These are phyloP conservation scores for Chimonanthus praecox DNA, from an alignment of 164 flowering plant species.

Conservation along the genomic window DNA sequence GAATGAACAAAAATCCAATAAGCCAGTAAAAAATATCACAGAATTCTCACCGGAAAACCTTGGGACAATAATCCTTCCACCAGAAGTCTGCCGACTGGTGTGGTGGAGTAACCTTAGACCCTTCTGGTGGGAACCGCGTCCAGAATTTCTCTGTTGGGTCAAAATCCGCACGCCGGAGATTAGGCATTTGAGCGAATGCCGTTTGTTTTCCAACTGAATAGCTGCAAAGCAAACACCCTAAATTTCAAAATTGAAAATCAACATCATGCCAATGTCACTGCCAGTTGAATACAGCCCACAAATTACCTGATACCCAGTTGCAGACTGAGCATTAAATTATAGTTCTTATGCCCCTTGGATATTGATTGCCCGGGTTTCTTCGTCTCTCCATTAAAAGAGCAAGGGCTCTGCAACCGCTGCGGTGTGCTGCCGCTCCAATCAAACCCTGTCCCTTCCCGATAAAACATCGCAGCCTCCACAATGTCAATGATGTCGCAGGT, in stretches of 20 bases:
- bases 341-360: conserved; percentile 27
- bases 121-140: conserved; percentile 42
- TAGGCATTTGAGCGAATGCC: conserved; percentile 15
- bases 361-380: conserved; percentile 25
- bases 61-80: conserved; percentile 64
- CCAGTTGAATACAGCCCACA: background rate
- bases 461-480: conserved; percentile 65
- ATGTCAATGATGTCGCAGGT: conserved; percentile 80
- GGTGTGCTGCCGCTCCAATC: conserved; percentile 9
- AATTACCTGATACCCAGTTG: conserved; percentile 26
- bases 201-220: conserved; percentile 24
- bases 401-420: conserved; percentile 11
- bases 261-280: background rate
- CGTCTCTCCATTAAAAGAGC: conserved; percentile 11
- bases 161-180: conserved; percentile 30
- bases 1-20: background rate
- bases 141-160: conserved; percentile 36
- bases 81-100: conserved; percentile 43
- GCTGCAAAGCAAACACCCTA: conserved; percentile 10
- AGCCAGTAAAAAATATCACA: background rate
- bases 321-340: conserved; percentile 24
- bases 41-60: conserved; percentile 42
- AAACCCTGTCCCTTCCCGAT: conserved; percentile 30
- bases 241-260: background rate
- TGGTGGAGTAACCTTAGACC: conserved; percentile 47